Evolutionary conservation across 768 basidiomycete species (phyloP), one percentile per base, ranked within the genome.

Genomic region (Gloeostereum incarnatum): DNA sequence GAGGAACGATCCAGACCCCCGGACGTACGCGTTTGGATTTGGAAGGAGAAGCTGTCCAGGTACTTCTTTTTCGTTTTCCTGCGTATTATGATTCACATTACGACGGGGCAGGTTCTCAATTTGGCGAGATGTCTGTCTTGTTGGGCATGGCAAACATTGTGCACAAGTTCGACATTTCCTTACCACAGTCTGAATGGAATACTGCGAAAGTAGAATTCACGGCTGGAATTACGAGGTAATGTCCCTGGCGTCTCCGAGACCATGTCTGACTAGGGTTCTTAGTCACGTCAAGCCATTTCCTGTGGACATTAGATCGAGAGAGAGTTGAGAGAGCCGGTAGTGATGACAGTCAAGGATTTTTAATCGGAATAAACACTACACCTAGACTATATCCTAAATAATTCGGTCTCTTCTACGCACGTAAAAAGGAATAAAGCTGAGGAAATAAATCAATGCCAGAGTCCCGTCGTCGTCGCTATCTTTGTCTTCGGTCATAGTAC

Each of bases 21-120:
- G 53, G n/a, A 34, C 19, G 1, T 62, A 52, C 36, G 45, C 49
- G 4, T 63, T 59, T 39, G 60, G 62, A 1, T 62, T 58, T 37
- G 62, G 62, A 13, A 41, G 52, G 4, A 48, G 62, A 14, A 48
- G 32, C 19, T 63, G 61, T 38, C 61, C 61, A 24, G 61, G 60
- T 56, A 5, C 4, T 34, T 6, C 18, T 8, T 20, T 26, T 35
- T 8, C 19, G 18, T 4, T 24, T 13, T 31, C 5, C n/a, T 21
- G 22, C 3, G 11, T 32, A 24, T 37, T n/a, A 9, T 7, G n/a
- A 24, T 17, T 13, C 31, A 23, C 8, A 34, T 9, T 13, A 5
- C 29, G n/a, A 7, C 6, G 11, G 27, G 9, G 2, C 35, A 59
- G 60, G 60, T 16, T 38, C 49, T 6, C 51, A 47, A 35, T 58